phyloP scores from a whole-genome alignment of 768 basidiomycete species.

The Lanmaoa rubissima region DNA sequence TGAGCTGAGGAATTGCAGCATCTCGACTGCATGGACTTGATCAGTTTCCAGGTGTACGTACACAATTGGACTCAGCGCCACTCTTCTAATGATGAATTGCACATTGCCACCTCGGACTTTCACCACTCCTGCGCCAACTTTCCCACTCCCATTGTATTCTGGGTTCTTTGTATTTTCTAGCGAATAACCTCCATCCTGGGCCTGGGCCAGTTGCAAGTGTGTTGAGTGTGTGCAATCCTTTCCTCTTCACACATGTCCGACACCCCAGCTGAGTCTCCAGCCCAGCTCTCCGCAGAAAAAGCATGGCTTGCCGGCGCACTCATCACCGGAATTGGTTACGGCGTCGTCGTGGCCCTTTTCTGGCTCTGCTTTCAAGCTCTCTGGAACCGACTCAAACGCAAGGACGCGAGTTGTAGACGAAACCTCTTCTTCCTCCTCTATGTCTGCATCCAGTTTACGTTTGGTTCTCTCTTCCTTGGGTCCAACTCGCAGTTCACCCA shows the following conservation, averaged over 20 bases:
- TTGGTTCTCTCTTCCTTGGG: constrained; percentile 26
- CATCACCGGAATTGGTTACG: constrained; percentile 27
- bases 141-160: no score
- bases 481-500: constrained; percentile 31
- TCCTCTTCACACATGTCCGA: constrained; percentile 15
- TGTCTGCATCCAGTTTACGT: constrained; percentile 17
- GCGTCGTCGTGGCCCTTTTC: constrained; percentile 24
- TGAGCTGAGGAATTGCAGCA: no score
- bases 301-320: constrained; percentile 29
- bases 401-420: constrained; percentile 8
- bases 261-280: constrained; percentile 14
- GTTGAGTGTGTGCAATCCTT: constrained; percentile 3
- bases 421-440: constrained; percentile 27
- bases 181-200: no score
- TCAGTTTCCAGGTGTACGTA: no score
- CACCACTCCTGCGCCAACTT: no score
- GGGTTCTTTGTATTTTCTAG: no score
- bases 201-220: no score
- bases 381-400: constrained; percentile 16
- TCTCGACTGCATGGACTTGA: no score
- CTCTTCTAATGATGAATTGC: no score
- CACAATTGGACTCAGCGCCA: no score
- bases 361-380: constrained; percentile 24
- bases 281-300: constrained; percentile 22
- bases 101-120: no score